Conservation (phyloP, 2,329 filamentous ascomycete genomes). For the Verticillium nubilum region DNA sequence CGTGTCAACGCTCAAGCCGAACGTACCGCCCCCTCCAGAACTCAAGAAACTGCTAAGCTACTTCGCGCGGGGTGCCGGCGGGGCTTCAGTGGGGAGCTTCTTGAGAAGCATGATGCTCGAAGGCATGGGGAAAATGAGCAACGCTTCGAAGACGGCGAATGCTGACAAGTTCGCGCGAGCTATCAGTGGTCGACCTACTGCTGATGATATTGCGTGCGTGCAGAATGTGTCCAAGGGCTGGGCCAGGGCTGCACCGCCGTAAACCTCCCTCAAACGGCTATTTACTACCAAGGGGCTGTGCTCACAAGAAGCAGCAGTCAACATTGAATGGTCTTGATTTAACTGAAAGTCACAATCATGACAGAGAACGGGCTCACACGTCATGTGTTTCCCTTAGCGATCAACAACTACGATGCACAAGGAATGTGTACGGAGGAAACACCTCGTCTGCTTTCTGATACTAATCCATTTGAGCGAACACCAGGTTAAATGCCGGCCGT, state of each 20-base stretch:
- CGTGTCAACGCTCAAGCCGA: slow-evolving; percentile 5
- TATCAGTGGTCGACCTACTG: neutral
- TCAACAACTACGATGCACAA: too few species aligned
- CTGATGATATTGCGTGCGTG: neutral
- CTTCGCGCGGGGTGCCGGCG: slow-evolving; percentile 7
- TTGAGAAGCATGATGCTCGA: neutral
- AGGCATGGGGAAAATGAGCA: neutral
- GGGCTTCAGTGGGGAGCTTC: neutral
- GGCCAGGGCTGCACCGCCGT: neutral
- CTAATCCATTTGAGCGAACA: too few species aligned
- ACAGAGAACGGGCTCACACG: too few species aligned
- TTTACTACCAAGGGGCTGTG: too few species aligned
- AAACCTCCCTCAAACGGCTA: neutral
- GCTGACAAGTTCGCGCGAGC: neutral
- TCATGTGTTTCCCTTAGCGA: too few species aligned
- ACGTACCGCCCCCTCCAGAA: neutral
- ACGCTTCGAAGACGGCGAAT: neutral
- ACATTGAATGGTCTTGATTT: too few species aligned
- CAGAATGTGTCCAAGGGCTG: neutral
- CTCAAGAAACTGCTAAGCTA: slow-evolving; percentile 7
- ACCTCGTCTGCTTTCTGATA: too few species aligned
- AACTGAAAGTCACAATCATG: too few species aligned
- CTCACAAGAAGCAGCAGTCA: too few species aligned
- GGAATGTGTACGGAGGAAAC: too few species aligned
- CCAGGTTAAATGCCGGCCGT: too few species aligned